Base-by-base conservation (phyloP, 2,329 filamentous ascomycete species). In the Arthrobotrys sinensis region DNA sequence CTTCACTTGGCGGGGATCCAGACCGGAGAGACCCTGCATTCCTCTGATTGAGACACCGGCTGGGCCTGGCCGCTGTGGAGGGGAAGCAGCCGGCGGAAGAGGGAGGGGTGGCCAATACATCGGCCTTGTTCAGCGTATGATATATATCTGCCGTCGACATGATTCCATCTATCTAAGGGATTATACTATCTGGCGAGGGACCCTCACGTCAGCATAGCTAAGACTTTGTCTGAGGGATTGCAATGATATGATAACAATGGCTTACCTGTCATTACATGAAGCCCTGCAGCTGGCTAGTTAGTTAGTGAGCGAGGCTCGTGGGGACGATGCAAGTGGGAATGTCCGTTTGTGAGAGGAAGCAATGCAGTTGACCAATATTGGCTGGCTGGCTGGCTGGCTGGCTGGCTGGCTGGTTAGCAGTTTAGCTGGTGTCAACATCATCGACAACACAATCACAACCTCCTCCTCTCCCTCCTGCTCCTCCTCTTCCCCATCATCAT, bases 391-490 rank as follows among this genome's bases (percentile, higher is more conserved):
- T 21, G 45, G 10, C 24, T 66, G 45, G 43, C 43, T 28, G 43
- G 60, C 36, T 32, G 46, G 32, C 21, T 53, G 34, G 48, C 64
- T 19, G 46, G 32, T 24, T 24, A 14, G 50, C 4, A 4, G 24
- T 28, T 28, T 57, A n/a, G 38, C 60, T 36, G 28, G 43, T 28
- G 46, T 52, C 66, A 70, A 73, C 69, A 73, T 73, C 69, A 73
- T 73, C 60, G 24, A 66, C 69, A 73, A 73, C 69, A 16, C 48
- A 32, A 52, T 28, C 36, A 36, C 46, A 21, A 32, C 72, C 34
- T 32, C 64, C 45, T 64, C 68, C 21, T 19, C 57, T 24, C 40
- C 60, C 48, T 60, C 36, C 46, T 48, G 1, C 43, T 60, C 21
- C 34, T 24, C 46, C 55, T 21, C 28, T 10, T 53, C 21, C 28